Evolutionary conservation across 805 yeast species (phyloP), one percentile per base, ranked within the genome.

Genomic region (Saccharomyces paradoxus): DNA sequence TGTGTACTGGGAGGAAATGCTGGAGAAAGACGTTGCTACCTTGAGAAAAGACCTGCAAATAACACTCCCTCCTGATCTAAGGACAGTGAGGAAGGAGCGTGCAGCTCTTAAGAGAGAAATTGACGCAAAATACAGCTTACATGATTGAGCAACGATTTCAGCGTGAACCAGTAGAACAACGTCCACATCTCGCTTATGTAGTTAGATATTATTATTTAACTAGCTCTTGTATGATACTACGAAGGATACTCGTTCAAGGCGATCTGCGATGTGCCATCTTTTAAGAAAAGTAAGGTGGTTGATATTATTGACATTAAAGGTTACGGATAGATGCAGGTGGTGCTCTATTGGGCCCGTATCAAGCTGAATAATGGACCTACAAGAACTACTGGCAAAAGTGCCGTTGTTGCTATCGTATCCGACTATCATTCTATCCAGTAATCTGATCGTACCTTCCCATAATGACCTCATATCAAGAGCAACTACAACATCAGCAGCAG

Each of bases 1-100:
- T 66, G 90, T 92, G 0, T 89, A 87, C 67, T 92, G 99, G 99
- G 98, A 94, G 67, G 79, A 88, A 48, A 71, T 83, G 22, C 74
- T 94, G 61, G 87, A 84, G 27, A 76, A 76, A 57, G 92, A 90
- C 66, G 80, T 89, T 4, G 76, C 82, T 54, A 89, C 85, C 63
- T 72, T 94, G 49, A 81, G 97, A 63, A 60, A 63, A 4, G 86
- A 86, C 55, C 71, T 92, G 57, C 87, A 90, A 3, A 83, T 92
- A 51, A 83, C 81, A 56, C 78, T 78, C 55, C 96, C 97, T 0
- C 88, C 89, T 9, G 90, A 90, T 65, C 79, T 90, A 71, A 77
- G 97, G 59, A 74, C 71, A 46, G 72, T 89, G 64, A 75, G 94
- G 52, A 77, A 75, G 47, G 64, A 65, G 27, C 62, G 68, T 24